Percentiles rank a stretch among this genome's conserved stretches.
Conservation (phyloP, 441 rosid species). For the Codiaeum variegatum region DNA sequence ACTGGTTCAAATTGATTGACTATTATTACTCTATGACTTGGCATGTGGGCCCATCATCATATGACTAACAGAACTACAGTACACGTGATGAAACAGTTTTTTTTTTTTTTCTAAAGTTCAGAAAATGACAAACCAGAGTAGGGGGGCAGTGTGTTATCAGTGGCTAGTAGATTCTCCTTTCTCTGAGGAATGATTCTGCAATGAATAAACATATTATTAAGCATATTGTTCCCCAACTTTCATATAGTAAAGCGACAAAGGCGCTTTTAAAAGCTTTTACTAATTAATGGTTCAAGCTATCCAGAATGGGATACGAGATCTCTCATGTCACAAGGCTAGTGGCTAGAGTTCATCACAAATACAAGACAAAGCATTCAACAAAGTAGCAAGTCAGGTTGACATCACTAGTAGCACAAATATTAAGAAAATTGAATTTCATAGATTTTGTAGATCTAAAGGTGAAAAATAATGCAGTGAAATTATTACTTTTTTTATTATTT, state of each 20-base stretch:
- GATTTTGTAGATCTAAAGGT: neutral
- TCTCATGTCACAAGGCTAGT: constrained; percentile 15
- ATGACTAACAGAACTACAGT: neutral
- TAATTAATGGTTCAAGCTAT: neutral
- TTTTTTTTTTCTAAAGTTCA: neutral
- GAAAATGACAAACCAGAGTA: constrained; percentile 20
- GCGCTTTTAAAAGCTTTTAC: neutral
- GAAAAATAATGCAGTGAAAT: neutral
- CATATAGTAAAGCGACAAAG: constrained; percentile 1
- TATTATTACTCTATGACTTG: neutral
- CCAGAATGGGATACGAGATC: neutral
- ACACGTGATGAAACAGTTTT: neutral
- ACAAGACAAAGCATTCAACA: neutral
- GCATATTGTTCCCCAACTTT: neutral
- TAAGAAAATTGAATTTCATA: neutral
- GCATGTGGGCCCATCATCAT: constrained; percentile 7
- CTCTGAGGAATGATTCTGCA: constrained; percentile 19
- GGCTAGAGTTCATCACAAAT: neutral
- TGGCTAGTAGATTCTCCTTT: constrained; percentile 15
- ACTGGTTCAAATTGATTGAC: neutral
- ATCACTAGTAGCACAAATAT: constrained; percentile 2
- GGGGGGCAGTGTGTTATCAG: constrained; percentile 1
- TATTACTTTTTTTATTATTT: neutral
- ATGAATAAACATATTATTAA: constrained; percentile 6
- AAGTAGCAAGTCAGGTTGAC: neutral